Evolutionary conservation across 2,329 filamentous ascomycete species (phyloP).

Genomic region (Geosmithia putterillii): DNA sequence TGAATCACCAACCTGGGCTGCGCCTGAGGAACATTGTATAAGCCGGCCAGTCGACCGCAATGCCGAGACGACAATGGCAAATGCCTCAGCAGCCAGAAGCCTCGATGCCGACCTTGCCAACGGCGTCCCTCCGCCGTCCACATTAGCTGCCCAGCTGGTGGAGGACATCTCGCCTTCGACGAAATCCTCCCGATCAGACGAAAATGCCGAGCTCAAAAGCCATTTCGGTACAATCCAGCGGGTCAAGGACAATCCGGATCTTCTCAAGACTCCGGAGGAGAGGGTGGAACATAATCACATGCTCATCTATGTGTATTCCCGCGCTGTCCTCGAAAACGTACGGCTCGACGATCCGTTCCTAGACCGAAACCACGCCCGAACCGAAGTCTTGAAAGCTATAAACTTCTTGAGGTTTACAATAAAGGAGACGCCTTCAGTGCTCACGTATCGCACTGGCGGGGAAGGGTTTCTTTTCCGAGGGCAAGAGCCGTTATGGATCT

Average conservation of each 20-base stretch:
- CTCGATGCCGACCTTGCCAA: conserved; percentile 7
- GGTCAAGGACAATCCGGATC: conserved; percentile 35
- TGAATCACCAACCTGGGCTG: neutral
- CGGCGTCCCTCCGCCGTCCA: conserved; percentile 52
- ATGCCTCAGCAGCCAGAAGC: conserved; percentile 7
- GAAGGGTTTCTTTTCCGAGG: conserved; percentile 38
- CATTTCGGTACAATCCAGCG: conserved; percentile 47
- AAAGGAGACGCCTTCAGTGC: conserved; percentile 59
- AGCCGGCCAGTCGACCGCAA: conserved; percentile 5
- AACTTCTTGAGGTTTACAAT: conserved; percentile 67
- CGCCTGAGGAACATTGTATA: neutral
- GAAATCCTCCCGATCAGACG: conserved; percentile 48
- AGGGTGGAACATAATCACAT: conserved; percentile 70
- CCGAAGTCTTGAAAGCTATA: conserved; percentile 59
- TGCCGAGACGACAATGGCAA: conserved; percentile 16
- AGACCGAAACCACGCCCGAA: conserved; percentile 37
- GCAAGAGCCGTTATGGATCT: conserved; percentile 51
- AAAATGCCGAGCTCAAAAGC: conserved; percentile 62
- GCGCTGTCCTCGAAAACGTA: conserved; percentile 63
- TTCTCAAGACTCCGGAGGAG: conserved; percentile 50
- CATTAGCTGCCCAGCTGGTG: conserved; percentile 77
- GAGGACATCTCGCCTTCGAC: conserved; percentile 61
- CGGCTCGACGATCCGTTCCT: conserved; percentile 58
- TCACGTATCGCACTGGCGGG: conserved; percentile 32
- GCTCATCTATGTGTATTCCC: conserved; percentile 72